Conservation (phyloP, 805 yeast species). For the Sugiyamaella floridensis region DNA sequence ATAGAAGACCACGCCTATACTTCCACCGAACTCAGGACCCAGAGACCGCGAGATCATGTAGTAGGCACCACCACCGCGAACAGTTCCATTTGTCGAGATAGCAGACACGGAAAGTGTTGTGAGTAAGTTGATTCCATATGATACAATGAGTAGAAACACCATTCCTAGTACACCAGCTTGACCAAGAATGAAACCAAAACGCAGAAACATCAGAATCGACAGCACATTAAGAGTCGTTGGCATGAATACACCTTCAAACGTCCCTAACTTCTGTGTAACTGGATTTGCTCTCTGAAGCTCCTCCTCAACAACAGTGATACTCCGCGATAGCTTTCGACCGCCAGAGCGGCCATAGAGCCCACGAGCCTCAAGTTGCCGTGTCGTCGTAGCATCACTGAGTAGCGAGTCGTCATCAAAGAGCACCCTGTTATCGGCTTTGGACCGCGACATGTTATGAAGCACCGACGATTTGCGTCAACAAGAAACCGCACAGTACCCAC, state of each 20-base stretch:
- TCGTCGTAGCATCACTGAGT: neutral
- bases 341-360: constrained; percentile 2
- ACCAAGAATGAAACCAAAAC: constrained; percentile 93
- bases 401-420: constrained; percentile 10
- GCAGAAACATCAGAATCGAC: constrained; percentile 87
- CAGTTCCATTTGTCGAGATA: constrained; percentile 95
- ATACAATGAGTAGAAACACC: constrained; percentile 54
- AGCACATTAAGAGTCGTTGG: constrained; percentile 91
- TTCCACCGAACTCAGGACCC: constrained; percentile 98
- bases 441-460: neutral
- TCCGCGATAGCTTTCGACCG: constrained; percentile 4
- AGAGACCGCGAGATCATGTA: constrained; percentile 92
- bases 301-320: constrained; percentile 14
- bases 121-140: constrained; percentile 73
- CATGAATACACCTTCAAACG: constrained; percentile 83
- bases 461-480: neutral
- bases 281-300: constrained; percentile 3
- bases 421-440: constrained; percentile 4
- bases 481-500: neutral
- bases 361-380: constrained; percentile 1
- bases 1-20: constrained; percentile 90
- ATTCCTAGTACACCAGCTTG: constrained; percentile 88
- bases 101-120: constrained; percentile 91
- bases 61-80: constrained; percentile 97
- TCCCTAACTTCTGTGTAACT: constrained; percentile 50